These are phyloP conservation scores for Asparagopsis taxiformis DNA, from an alignment of 31 red algal genomes.

Conservation along the genomic window DNA sequence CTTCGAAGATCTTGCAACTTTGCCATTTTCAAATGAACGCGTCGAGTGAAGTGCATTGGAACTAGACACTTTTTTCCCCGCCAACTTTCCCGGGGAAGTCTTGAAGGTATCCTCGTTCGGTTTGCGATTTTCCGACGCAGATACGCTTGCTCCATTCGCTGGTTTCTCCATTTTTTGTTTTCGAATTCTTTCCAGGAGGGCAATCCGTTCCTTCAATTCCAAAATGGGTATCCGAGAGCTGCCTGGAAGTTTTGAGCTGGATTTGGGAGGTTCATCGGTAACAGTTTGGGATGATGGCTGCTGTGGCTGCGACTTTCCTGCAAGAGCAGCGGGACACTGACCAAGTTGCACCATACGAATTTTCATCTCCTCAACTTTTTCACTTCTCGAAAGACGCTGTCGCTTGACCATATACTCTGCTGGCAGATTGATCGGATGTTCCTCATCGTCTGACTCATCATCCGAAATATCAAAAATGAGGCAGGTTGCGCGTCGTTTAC, in stretches of 20 bases:
- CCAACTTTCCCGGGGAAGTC: neutral
- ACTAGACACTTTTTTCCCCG: neutral
- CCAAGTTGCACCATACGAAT: constrained; percentile 36
- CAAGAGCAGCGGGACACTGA: constrained; percentile 24
- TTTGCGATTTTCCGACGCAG: neutral
- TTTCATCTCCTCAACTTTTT: constrained; percentile 44
- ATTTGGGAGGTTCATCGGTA: neutral
- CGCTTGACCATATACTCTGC: neutral
- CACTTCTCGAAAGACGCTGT: neutral
- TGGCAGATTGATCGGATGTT: neutral
- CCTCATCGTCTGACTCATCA: constrained; percentile 31
- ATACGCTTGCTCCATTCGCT: neutral
- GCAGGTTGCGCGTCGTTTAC: neutral
- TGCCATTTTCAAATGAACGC: neutral
- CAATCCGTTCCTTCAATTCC: neutral
- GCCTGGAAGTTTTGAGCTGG: neutral
- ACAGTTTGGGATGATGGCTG: neutral
- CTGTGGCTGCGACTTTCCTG: neutral
- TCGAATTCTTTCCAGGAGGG: neutral
- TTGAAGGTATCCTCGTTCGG: neutral
- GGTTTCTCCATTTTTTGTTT: neutral
- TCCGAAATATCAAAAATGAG: constrained; percentile 12
- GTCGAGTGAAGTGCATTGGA: neutral
- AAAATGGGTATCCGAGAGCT: neutral
- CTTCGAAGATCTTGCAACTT: neutral